Evolutionary conservation across 1,139 yeast species (phyloP).

Genomic region (Sugiyamaella castrensis): DNA sequence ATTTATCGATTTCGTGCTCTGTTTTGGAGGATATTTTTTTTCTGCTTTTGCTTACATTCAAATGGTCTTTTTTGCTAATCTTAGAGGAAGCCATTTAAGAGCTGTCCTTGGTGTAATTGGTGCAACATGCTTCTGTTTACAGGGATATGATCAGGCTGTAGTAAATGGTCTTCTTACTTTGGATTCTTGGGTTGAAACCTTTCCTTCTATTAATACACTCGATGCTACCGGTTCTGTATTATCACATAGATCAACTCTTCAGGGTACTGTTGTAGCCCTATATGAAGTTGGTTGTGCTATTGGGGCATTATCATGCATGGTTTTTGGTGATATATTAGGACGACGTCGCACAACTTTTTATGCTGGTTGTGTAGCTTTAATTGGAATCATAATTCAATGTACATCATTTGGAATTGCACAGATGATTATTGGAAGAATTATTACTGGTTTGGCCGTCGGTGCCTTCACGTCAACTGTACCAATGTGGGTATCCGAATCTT

Average conservation of each 20-base stretch:
- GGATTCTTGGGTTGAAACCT: slow-evolving; percentile 38
- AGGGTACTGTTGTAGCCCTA: slow-evolving; percentile 39
- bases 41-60: too few relatives aligned
- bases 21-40: too few relatives aligned
- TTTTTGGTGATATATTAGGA: slow-evolving; percentile 59
- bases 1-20: too few relatives aligned
- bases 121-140: slow-evolving; percentile 14
- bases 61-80: slow-evolving; percentile 4
- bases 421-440: slow-evolving; percentile 56
- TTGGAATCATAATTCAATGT: slow-evolving; percentile 62
- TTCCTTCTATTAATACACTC: slow-evolving; percentile 40
- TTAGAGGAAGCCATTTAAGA: slow-evolving; percentile 8
- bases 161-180: slow-evolving; percentile 45
- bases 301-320: slow-evolving; percentile 60
- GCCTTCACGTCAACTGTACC: slow-evolving; percentile 79
- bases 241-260: slow-evolving; percentile 17
- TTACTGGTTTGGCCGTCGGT: slow-evolving; percentile 70
- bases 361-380: slow-evolving; percentile 55
- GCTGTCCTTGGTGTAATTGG: slow-evolving; percentile 1
- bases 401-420: slow-evolving; percentile 64
- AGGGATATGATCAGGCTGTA: slow-evolving; percentile 50
- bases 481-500: slow-evolving; percentile 75
- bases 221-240: slow-evolving; percentile 6
- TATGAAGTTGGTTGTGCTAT: slow-evolving; percentile 67
- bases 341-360: slow-evolving; percentile 58